Conservation (phyloP, 371 early-diverging fungal species). For the Mortierella sp. region DNA sequence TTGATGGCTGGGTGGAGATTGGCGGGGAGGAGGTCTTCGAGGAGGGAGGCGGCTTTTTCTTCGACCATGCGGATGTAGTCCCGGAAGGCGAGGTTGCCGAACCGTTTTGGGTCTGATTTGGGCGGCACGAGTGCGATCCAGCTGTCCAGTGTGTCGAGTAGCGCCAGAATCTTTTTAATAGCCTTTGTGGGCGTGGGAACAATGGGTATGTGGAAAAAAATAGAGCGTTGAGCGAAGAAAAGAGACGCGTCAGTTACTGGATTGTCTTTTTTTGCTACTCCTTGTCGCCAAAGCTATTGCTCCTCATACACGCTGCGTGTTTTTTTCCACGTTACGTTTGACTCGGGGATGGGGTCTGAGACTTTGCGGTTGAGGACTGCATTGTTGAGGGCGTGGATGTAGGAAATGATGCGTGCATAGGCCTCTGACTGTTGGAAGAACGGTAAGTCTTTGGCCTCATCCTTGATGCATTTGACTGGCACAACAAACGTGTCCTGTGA, state of each 20-base stretch:
- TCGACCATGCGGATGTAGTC: conserved; percentile 72
- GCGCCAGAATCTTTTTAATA: conserved; percentile 64
- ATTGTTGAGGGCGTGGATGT: conserved; percentile 78
- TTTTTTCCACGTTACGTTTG: conserved; percentile 61
- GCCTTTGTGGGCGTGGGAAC: conserved; percentile 50
- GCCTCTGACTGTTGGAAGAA: conserved; percentile 68
- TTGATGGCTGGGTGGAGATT: conserved; percentile 63
- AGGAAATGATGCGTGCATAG: conserved; percentile 78
- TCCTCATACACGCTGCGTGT: background rate
- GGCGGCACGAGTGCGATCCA: conserved; percentile 88
- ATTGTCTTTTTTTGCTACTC: background rate
- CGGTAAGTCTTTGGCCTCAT: conserved; percentile 45
- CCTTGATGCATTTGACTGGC: conserved; percentile 54
- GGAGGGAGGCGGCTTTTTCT: conserved; percentile 52
- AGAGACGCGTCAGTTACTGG: background rate
- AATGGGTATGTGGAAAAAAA: background rate
- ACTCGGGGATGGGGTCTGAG: conserved; percentile 67
- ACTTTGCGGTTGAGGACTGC: conserved; percentile 72
- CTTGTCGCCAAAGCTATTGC: background rate
- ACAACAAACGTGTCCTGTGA: conserved; percentile 18
- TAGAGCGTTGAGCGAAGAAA: background rate
- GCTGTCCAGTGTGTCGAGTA: conserved; percentile 74
- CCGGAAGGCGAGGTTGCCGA: conserved; percentile 86
- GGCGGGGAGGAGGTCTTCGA: conserved; percentile 59
- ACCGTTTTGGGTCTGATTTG: conserved; percentile 76